Evolutionary conservation across 768 basidiomycete genomes (phyloP).

Genomic region (Boletus barrowsii): DNA sequence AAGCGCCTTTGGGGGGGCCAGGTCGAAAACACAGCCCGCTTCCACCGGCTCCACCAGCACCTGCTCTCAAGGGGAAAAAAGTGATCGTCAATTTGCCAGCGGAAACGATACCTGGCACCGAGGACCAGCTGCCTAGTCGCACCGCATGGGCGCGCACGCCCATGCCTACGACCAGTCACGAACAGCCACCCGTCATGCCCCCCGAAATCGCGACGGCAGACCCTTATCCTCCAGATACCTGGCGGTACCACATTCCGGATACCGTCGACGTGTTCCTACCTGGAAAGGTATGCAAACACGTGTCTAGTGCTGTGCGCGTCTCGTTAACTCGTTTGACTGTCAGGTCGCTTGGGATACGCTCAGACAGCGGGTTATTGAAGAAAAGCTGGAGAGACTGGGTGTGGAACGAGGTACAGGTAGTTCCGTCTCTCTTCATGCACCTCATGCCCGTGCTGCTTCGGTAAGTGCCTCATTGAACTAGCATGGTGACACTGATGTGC

Average conservation of each 20-base stretch:
- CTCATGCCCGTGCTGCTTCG: slow-evolving; percentile 81
- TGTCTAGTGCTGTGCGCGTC: slow-evolving; percentile 3
- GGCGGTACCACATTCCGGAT: slow-evolving; percentile 55
- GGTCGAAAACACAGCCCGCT: slow-evolving; percentile 73
- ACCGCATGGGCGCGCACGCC: slow-evolving; percentile 64
- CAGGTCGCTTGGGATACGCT: slow-evolving; percentile 75
- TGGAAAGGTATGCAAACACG: slow-evolving; percentile 54
- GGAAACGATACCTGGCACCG: slow-evolving; percentile 47
- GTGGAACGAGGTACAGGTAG: slow-evolving; percentile 61
- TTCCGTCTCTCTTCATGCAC: slow-evolving; percentile 60
- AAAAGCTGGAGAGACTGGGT: slow-evolving; percentile 76
- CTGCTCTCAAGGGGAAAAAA: slow-evolving; percentile 59
- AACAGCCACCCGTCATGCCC: slow-evolving; percentile 20
- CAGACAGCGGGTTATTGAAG: slow-evolving; percentile 70
- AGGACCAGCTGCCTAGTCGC: slow-evolving; percentile 39
- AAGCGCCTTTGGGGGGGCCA: slow-evolving; percentile 79
- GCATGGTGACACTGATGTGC: slow-evolving; percentile 12
- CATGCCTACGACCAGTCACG: slow-evolving; percentile 37
- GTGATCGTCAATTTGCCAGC: slow-evolving; percentile 67
- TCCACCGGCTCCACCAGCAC: slow-evolving; percentile 33
- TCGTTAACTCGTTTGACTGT: slow-evolving; percentile 4
- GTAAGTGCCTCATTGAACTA: slow-evolving; percentile 44
- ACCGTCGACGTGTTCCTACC: slow-evolving; percentile 81
- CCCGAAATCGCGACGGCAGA: slow-evolving; percentile 47
- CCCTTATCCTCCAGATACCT: slow-evolving; percentile 62